Evolutionary conservation across 1,284 basidiomycete genomes (phyloP).

Genomic region (Marasmius oreades): DNA sequence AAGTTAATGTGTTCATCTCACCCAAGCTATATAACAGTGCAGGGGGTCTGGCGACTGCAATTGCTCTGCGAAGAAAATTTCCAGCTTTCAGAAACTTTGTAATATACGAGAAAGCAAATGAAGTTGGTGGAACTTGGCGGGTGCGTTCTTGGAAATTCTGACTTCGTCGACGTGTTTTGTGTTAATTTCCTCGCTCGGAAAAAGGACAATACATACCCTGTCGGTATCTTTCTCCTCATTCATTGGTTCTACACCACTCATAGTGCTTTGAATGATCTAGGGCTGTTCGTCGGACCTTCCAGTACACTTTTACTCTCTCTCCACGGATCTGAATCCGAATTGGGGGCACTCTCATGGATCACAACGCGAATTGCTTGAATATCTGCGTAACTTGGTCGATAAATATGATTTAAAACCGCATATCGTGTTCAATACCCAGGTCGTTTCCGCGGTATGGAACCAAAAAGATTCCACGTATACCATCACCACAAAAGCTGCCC

Average conservation of each 20-base stretch:
- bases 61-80: constrained; percentile 29
- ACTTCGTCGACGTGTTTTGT: background rate
- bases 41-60: constrained; percentile 28
- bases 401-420: constrained; percentile 28
- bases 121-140: constrained; percentile 36
- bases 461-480: constrained; percentile 26
- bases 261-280: constrained; percentile 21
- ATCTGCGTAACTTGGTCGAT: constrained; percentile 29
- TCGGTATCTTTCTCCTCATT: constrained; percentile 11
- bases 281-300: constrained; percentile 31
- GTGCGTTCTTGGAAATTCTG: constrained; percentile 19
- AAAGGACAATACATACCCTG: constrained; percentile 33
- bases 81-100: constrained; percentile 27
- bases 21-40: constrained; percentile 5
- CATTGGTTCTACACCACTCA: background rate
- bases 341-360: constrained; percentile 29
- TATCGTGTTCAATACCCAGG: constrained; percentile 30
- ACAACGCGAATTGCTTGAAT: constrained; percentile 30
- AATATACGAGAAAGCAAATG: constrained; percentile 32
- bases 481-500: constrained; percentile 24
- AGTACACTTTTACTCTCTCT: constrained; percentile 34
- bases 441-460: constrained; percentile 40
- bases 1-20: constrained; percentile 28
- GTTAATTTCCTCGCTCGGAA: background rate
- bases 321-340: constrained; percentile 33